These are phyloP conservation scores for Fusarium kyushuense DNA, from an alignment of 2,329 filamentous ascomycete genomes.

Conservation along the genomic window DNA sequence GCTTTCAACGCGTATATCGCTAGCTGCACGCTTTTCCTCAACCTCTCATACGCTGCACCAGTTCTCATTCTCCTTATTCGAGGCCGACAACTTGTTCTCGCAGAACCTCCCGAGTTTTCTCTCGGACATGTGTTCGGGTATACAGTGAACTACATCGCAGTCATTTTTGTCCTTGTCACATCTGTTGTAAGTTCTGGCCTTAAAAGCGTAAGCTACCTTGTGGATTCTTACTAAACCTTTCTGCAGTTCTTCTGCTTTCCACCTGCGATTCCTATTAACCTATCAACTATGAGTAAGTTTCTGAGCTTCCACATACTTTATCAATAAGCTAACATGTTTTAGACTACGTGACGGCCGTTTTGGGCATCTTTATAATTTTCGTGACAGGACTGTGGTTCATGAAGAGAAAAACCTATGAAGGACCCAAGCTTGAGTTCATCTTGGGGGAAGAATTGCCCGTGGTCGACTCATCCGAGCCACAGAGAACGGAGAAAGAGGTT, in stretches of 20 bases:
- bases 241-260: conserved; percentile 44
- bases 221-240: neutral
- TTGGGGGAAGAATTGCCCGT: conserved; percentile 37
- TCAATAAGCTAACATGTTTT: neutral
- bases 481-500: conserved; percentile 7
- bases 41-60: conserved; percentile 60
- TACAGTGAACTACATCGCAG: conserved; percentile 50
- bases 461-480: conserved; percentile 4
- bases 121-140: conserved; percentile 49
- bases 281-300: conserved; percentile 42
- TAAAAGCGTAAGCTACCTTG: fast-evolving
- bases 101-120: conserved; percentile 49
- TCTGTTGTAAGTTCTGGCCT: conserved; percentile 48
- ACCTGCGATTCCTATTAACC: conserved; percentile 37
- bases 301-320: fast-evolving
- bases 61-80: conserved; percentile 55
- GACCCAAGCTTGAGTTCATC: conserved; percentile 39
- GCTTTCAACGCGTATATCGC: conserved; percentile 62
- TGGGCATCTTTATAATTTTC: conserved; percentile 50
- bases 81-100: conserved; percentile 50
- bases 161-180: conserved; percentile 55
- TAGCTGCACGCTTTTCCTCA: conserved; percentile 60
- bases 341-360: conserved; percentile 55
- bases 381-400: conserved; percentile 28
- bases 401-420: conserved; percentile 38